These are phyloP conservation scores for Cladosporium halotolerans DNA, from an alignment of 2,329 filamentous ascomycete species.

Conservation along the genomic window DNA sequence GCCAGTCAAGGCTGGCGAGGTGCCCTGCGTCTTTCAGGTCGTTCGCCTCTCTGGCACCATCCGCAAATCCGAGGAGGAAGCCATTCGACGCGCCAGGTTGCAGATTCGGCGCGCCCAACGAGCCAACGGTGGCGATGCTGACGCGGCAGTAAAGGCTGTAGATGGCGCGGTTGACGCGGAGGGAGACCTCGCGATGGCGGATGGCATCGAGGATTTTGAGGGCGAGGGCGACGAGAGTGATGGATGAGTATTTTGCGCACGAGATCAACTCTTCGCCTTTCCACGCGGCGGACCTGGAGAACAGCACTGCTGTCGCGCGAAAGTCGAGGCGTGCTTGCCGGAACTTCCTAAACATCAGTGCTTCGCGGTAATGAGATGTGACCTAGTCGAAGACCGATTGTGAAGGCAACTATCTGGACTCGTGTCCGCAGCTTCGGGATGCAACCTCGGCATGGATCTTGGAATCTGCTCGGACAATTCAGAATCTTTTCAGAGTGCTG, in stretches of 20 bases:
- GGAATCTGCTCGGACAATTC: too few relatives aligned
- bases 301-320: too few relatives aligned
- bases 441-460: too few relatives aligned
- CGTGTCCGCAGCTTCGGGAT: too few relatives aligned
- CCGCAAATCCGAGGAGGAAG: conserved; percentile 83
- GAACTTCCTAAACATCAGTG: too few relatives aligned
- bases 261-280: too few relatives aligned
- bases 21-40: conserved; percentile 73
- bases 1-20: conserved; percentile 48
- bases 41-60: conserved; percentile 89
- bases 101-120: conserved; percentile 62
- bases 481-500: too few relatives aligned
- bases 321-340: too few relatives aligned
- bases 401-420: too few relatives aligned
- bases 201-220: conserved; percentile 41
- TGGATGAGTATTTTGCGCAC: neutral
- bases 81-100: conserved; percentile 67
- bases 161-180: conserved; percentile 29
- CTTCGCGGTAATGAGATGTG: too few relatives aligned
- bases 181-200: conserved; percentile 38
- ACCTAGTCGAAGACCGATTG: too few relatives aligned
- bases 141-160: conserved; percentile 29
- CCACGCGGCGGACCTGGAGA: too few relatives aligned
- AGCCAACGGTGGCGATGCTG: conserved; percentile 1
- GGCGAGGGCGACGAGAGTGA: conserved; percentile 41